Percentiles rank a stretch among this genome's conserved stretches.
phyloP scores from a whole-genome alignment of 2,329 filamentous ascomycete species.

The Trichophyton benhamiae region DNA sequence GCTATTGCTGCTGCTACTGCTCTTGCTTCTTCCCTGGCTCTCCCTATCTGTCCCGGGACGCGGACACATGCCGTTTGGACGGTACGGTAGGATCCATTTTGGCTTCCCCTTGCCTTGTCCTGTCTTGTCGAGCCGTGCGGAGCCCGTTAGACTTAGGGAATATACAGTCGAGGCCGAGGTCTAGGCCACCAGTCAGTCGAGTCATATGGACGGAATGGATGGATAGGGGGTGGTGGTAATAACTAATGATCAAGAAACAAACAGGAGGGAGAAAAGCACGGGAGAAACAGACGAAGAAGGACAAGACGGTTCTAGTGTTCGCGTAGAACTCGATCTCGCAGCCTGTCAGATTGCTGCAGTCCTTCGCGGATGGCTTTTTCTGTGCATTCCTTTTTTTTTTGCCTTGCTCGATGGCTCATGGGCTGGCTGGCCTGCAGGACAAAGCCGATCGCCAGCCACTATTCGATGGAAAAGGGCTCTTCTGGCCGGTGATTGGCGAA shows the following conservation, averaged over 20 bases:
- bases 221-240: background rate
- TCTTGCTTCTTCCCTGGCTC: background rate
- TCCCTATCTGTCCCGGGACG: background rate
- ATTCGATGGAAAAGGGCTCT: background rate
- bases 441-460: background rate
- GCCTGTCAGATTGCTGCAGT: background rate
- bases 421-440: background rate
- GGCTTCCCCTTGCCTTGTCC: too few species aligned
- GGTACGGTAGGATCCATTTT: background rate
- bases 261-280: background rate
- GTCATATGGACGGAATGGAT: background rate
- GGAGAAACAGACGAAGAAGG: background rate
- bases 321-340: slow-evolving; percentile 2
- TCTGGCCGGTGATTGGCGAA: background rate
- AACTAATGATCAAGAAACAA: background rate
- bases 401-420: background rate
- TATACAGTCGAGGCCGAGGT: too few species aligned
- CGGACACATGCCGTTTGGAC: background rate
- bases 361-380: background rate
- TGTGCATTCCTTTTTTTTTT: background rate
- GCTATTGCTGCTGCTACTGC: background rate
- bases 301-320: background rate
- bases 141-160: background rate
- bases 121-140: background rate
- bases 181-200: too few species aligned